A percentile compares a stretch with the other conserved stretches of the same genome.
These are phyloP conservation scores for Hemisphaericaspora lyxosophila DNA, from an alignment of 1,139 yeast genomes.

Conservation along the genomic window DNA sequence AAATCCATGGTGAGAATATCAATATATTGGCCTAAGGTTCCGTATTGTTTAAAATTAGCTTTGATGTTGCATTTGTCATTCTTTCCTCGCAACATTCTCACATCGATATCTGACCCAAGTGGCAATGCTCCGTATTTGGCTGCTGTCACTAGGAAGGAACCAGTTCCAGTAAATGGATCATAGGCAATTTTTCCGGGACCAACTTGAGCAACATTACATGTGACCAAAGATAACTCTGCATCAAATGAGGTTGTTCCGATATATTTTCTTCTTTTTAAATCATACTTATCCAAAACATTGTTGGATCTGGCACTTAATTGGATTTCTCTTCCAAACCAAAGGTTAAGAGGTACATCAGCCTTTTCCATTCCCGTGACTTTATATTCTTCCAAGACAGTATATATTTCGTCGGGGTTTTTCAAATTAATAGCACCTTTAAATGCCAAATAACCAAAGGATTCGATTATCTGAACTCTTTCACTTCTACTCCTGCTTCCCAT, in stretches of 20 bases:
- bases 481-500: constrained; percentile 61
- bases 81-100: constrained; percentile 79
- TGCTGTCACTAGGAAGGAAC: constrained; percentile 88
- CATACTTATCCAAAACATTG: constrained; percentile 71
- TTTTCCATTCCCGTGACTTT: constrained; percentile 49
- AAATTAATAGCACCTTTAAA: constrained; percentile 77
- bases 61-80: constrained; percentile 47
- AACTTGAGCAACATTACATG: constrained; percentile 84
- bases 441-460: constrained; percentile 66
- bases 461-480: constrained; percentile 64
- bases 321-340: constrained; percentile 79
- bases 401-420: constrained; percentile 74
- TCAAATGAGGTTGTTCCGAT: constrained; percentile 98
- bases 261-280: constrained; percentile 77
- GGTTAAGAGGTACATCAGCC: constrained; percentile 51
- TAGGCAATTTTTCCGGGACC: constrained; percentile 65
- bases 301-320: constrained; percentile 61
- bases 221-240: constrained; percentile 78
- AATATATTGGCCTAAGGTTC: constrained; percentile 54
- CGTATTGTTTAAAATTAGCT: constrained; percentile 76
- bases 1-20: constrained; percentile 93
- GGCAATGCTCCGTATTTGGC: constrained; percentile 81
- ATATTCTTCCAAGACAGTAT: constrained; percentile 76
- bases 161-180: constrained; percentile 98
- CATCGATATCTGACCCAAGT: constrained; percentile 90